Evolutionary conservation across 768 basidiomycete species (phyloP).

Genomic region (Kwoniella pini): DNA sequence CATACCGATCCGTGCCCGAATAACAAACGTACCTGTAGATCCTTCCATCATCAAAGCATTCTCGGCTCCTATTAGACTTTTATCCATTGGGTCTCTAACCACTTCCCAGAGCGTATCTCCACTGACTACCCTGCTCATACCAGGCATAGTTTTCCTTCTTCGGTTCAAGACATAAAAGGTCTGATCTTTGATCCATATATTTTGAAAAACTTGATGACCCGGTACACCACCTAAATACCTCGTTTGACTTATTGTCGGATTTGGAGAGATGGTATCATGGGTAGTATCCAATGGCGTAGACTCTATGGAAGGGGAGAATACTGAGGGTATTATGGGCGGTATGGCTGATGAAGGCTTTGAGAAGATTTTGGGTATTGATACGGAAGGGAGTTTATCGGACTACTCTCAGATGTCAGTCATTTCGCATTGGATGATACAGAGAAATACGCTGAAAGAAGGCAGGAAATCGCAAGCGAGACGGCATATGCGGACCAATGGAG

Average conservation of each 20-base stretch:
- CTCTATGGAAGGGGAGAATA: conserved; percentile 2
- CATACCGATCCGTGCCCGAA: background rate
- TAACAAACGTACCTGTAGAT: conserved; percentile 5
- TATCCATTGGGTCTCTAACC: conserved; percentile 1
- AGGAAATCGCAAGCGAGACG: background rate
- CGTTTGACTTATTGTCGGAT: conserved; percentile 9
- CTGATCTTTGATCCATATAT: conserved; percentile 18
- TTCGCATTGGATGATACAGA: too few species aligned
- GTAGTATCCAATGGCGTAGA: background rate
- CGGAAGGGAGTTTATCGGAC: conserved; percentile 1
- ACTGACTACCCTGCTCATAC: conserved; percentile 13
- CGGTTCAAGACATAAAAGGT: conserved; percentile 9
- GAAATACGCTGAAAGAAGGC: background rate
- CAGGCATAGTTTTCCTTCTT: conserved; percentile 8
- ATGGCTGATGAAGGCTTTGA: conserved; percentile 1
- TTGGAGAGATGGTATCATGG: conserved; percentile 1
- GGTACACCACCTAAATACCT: conserved; percentile 20
- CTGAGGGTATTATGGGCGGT: background rate
- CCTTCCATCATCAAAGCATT: conserved; percentile 10
- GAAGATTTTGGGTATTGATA: background rate
- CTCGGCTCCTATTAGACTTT: background rate
- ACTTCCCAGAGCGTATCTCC: conserved; percentile 12
- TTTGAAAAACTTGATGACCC: conserved; percentile 17
- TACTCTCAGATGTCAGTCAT: too few species aligned
- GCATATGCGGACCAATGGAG: background rate